Evolutionary conservation across 441 rosid species (phyloP).

Genomic region (Adansonia rubrostipa): DNA sequence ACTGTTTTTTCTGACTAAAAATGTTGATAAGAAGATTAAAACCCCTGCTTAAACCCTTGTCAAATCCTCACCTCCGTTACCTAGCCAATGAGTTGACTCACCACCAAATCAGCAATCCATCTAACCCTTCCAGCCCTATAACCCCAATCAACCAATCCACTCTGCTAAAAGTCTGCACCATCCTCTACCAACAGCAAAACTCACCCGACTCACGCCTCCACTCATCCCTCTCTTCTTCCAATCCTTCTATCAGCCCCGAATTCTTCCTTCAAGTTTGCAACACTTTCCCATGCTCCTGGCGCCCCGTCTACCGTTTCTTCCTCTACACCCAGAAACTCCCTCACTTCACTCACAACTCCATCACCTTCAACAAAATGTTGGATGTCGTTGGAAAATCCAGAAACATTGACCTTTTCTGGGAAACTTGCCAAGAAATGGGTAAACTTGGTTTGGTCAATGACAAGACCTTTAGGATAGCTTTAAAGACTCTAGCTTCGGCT

Average conservation of each 20-base stretch:
- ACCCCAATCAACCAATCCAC: conserved; percentile 52
- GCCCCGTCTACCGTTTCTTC: conserved; percentile 76
- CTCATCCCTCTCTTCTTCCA: conserved; percentile 54
- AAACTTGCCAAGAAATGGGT: conserved; percentile 50
- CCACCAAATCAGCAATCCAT: conserved; percentile 16
- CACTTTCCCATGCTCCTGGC: conserved; percentile 79
- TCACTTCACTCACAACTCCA: conserved; percentile 49
- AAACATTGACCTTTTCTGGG: conserved; percentile 80
- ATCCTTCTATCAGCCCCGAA: conserved; percentile 55
- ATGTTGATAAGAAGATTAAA: conserved; percentile 34
- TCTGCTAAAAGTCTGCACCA: conserved; percentile 74
- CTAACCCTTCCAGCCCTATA: conserved; percentile 19
- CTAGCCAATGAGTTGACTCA: conserved; percentile 33
- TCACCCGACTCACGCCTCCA: conserved; percentile 67
- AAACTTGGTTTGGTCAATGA: conserved; percentile 54
- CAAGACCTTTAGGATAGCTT: conserved; percentile 60
- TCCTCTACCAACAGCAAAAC: conserved; percentile 77
- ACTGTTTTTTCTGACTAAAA: conserved; percentile 22
- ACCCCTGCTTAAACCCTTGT: conserved; percentile 27
- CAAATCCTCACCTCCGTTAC: conserved; percentile 29
- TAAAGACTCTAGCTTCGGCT: conserved; percentile 60
- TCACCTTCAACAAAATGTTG: conserved; percentile 70
- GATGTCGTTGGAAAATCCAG: conserved; percentile 65
- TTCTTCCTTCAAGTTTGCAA: conserved; percentile 93
- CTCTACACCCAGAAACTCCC: conserved; percentile 56